Percentiles rank a stretch among this genome's conserved stretches.
Conservation (phyloP, 106 monocot species). For the Hemerocallis citrina region DNA sequence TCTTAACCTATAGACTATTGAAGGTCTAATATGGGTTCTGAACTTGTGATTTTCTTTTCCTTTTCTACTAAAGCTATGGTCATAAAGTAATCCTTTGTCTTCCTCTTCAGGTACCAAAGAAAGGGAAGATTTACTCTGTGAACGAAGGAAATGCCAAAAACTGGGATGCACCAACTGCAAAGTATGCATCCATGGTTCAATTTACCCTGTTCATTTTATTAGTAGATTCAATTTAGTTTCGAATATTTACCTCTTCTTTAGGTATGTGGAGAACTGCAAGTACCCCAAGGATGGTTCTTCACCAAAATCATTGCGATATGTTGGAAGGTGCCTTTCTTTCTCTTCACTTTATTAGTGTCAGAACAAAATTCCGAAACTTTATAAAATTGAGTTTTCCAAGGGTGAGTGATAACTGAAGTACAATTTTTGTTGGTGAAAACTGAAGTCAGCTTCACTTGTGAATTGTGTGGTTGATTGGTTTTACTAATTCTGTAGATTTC, state of each 20-base stretch:
- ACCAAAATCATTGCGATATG: constrained; percentile 91
- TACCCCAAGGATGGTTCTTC: constrained; percentile 79
- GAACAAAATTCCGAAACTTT: no score
- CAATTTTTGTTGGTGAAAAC: no score
- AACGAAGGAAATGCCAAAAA: constrained; percentile 99
- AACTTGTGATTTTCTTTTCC: neutral
- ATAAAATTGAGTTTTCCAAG: no score
- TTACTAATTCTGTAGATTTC: neutral
- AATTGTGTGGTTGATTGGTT: no score
- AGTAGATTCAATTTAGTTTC: neutral
- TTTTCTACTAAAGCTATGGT: neutral
- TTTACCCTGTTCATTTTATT: neutral
- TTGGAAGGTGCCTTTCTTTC: constrained; percentile 64
- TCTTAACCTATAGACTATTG: no score
- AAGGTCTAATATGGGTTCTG: neutral
- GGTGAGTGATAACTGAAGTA: no score
- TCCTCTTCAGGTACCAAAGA: constrained; percentile 77
- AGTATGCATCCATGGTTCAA: constrained; percentile 43
- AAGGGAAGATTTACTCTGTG: constrained; percentile 94
- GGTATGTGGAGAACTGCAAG: constrained; percentile 95
- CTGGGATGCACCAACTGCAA: constrained; percentile 87
- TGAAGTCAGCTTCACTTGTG: no score
- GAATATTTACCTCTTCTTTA: constrained; percentile 8
- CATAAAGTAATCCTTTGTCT: neutral
- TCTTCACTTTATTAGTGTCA: neutral